Evolutionary conservation across 768 basidiomycete species (phyloP).

Genomic region (Hericium alpestre): DNA sequence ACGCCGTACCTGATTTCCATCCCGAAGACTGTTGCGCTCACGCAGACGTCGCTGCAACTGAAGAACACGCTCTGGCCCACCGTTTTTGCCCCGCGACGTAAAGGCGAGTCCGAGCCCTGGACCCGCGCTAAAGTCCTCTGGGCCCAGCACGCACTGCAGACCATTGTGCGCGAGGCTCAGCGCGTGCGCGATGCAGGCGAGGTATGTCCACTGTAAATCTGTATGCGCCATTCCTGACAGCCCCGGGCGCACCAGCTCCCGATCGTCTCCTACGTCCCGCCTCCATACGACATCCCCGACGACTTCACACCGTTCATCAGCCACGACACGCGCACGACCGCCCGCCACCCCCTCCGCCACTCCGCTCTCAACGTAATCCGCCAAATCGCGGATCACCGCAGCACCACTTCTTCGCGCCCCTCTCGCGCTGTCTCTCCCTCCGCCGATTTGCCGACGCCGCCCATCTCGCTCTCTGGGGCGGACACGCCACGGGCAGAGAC

Average conservation of each 20-base stretch:
- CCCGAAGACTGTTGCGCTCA: constrained; percentile 59
- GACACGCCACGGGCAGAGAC: background rate
- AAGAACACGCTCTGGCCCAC: constrained; percentile 86
- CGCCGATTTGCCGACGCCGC: background rate
- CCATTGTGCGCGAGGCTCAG: constrained; percentile 39
- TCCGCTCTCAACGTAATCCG: constrained; percentile 71
- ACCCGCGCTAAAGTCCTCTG: constrained; percentile 55
- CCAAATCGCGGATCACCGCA: constrained; percentile 48
- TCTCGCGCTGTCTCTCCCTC: background rate
- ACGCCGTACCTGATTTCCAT: constrained; percentile 50
- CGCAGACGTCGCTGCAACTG: constrained; percentile 46
- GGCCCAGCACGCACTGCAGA: constrained; percentile 61
- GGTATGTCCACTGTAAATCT: constrained; percentile 28
- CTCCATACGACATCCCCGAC: constrained; percentile 31
- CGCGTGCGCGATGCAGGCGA: constrained; percentile 43
- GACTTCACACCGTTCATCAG: constrained; percentile 34
- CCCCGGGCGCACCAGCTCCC: constrained; percentile 41
- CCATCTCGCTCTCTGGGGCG: constrained; percentile 8
- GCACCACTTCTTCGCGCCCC: no score
- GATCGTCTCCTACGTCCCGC: constrained; percentile 61
- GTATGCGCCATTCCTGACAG: background rate
- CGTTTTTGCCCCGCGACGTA: constrained; percentile 57
- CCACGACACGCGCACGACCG: constrained; percentile 60
- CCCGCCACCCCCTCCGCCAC: constrained; percentile 74
- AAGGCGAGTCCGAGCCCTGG: constrained; percentile 60